phyloP scores from a whole-genome alignment of 768 basidiomycete species.

The Panaeolus cyanescens region DNA sequence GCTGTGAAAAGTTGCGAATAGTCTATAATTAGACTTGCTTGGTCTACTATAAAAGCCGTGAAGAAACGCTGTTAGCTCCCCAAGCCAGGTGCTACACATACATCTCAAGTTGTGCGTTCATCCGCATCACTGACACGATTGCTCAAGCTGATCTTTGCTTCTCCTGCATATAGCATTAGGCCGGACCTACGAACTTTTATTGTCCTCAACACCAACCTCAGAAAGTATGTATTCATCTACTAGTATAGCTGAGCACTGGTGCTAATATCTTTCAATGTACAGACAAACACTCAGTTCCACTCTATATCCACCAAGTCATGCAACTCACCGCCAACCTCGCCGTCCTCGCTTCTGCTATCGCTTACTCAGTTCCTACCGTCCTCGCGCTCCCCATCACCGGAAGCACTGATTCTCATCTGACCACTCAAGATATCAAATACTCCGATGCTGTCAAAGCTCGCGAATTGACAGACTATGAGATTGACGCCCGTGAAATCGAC shows the following conservation, averaged over 20 bases:
- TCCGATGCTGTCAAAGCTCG: slow-evolving; percentile 15
- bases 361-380: slow-evolving; percentile 14
- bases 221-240: not conserved
- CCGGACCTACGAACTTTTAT: not conserved
- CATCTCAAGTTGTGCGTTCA: not conserved
- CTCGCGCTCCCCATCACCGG: slow-evolving; percentile 5
- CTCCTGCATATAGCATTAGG: not conserved
- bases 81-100: not conserved
- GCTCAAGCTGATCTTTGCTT: not conserved
- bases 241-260: not conserved
- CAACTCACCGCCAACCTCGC: slow-evolving; percentile 23
- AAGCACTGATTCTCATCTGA: not conserved
- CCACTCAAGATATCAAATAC: slow-evolving; percentile 6
- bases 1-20: too few relatives aligned
- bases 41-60: too few relatives aligned
- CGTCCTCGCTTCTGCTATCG: slow-evolving; percentile 20
- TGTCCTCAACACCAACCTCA: not conserved
- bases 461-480: slow-evolving; percentile 14
- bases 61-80: too few relatives aligned
- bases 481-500: slow-evolving; percentile 13
- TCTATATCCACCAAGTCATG: slow-evolving; percentile 10
- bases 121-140: not conserved
- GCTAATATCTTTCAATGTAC: not conserved
- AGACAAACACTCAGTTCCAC: not conserved
- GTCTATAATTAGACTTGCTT: too few relatives aligned